Base-by-base conservation (phyloP, 2,329 filamentous ascomycete species). In the Trichoderma afroharzianum region DNA sequence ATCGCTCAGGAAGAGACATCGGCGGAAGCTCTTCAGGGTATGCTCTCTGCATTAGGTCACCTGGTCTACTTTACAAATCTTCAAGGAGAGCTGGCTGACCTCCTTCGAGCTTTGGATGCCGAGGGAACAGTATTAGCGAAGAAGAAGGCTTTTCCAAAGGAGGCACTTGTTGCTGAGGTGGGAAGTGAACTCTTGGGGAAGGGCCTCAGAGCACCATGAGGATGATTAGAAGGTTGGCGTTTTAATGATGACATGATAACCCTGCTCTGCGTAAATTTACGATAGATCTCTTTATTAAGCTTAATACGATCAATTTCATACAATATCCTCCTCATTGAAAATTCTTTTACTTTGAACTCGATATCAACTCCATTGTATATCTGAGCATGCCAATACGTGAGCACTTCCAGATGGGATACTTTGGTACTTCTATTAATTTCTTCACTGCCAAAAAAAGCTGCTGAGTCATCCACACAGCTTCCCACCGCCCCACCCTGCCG, bases 31-130 rank as follows among this genome's bases (percentile, higher is more conserved):
- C 81, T 95, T 15, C 92, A 92, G 77, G 93, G 93, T 0, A 89
- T 95, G 80, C 76, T 97, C 39, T 84, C 94, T 18, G 92, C 92
- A 2, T 80, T 97, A 21, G 95, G 94, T 0, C 88, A 94, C 75
- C 79, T 98, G 30, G 86, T 91, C 0, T 97, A 95, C 78, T 89
- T 88, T 73, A 87, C 89, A 2, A 88, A 90, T 6, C 77, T 89
- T 43, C 88, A 92, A 33, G 92, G 94, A 0, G 92, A 95, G 75
- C 79, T 98, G n/a, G 85, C 90, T 12, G 94, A 97, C 79, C 81
- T 97, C n/a, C 86, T 94, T 74, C 88, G 88, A 70, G 91, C 90
- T 0, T 88, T 98, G 85, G 94, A 95, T 78, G 93, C 94, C 0
- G 84, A 86, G 36, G 88, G 88, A 3, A 90, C 88, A 0, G 84